Base-by-base conservation (phyloP, 768 basidiomycete genomes). In the Floccularia luteovirens region DNA sequence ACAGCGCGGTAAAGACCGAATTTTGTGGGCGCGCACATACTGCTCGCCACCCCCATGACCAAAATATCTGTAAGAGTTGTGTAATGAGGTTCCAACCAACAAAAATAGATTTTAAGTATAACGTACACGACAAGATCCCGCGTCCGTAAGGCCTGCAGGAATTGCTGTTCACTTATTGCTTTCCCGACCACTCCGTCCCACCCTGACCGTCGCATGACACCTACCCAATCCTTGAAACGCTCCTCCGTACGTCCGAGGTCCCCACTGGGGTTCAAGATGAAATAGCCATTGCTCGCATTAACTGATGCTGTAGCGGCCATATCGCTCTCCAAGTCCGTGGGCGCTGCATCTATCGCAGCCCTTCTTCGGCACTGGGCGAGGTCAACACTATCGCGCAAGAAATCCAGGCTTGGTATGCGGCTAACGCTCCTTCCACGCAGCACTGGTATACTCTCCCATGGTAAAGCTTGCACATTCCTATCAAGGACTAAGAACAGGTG, bases 41-140 rank as follows among this genome's bases (percentile, higher is more conserved):
- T 98, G 94, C 54, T 97, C 93, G 1, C 79, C 93, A 5, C 93
- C 93, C 2, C 91, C 91, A 51, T 99, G 96, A 11, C 96, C 96
- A 53, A 98, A 96, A 60, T 97, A 99, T 8, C 94, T 98, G 48
- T 17, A 38, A 16, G 22, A 24, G 35, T 14, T 19, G 11, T 42
- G 36, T 39, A 34, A 40, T 48, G 35, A 50, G 39, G 13, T 21
- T 31, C 22, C 20, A 16, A 24, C 2, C 7, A 13, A 14, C 13
- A n/a, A 4, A 25, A 14, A 40, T 30, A 31, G 20, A 39, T 28
- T 8, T 8, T 8, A 24, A n/a, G 28, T 39, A 21, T 24, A 35
- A 79, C 90, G 55, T 57, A 96, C 92, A 97, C 74, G n/a, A 98
- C 79, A 10, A 99, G 67, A 48, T 98, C 93, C 32, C 79, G 75